Evolutionary conservation across 164 flowering plant genomes (phyloP).

Genomic region (Vitis cinerea): DNA sequence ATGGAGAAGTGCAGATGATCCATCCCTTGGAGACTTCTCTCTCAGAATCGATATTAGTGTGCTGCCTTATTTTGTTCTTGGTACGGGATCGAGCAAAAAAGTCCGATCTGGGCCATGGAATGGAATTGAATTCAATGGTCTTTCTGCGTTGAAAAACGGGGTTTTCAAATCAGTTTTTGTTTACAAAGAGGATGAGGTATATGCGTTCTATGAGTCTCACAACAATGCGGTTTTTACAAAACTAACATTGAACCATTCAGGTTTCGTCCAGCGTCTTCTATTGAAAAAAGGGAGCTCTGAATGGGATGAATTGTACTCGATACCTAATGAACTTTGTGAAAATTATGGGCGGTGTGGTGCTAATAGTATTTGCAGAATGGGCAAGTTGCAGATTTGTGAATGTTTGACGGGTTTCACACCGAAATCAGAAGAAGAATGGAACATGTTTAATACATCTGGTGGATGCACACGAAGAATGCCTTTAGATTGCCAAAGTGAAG

Average conservation of each 20-base stretch:
- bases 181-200: background rate
- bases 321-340: background rate
- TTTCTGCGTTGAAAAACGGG: too few relatives aligned
- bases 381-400: background rate
- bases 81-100: too few relatives aligned
- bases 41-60: too few relatives aligned
- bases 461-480: conserved; percentile 14
- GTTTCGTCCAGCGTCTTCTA: background rate
- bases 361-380: background rate
- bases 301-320: background rate
- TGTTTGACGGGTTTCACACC: conserved; percentile 25
- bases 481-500: conserved; percentile 8
- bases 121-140: too few relatives aligned
- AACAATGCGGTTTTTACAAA: background rate
- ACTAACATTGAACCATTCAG: background rate
- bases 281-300: background rate
- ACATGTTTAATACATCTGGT: background rate
- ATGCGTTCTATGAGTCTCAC: background rate
- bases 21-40: too few relatives aligned
- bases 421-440: conserved; percentile 13
- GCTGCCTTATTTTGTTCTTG: too few relatives aligned
- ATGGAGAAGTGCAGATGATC: too few relatives aligned
- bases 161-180: too few relatives aligned
- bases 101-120: too few relatives aligned
- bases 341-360: background rate